A percentile compares a stretch with the other conserved stretches of the same genome.
These are phyloP conservation scores for Flueggea neowawraea DNA, from an alignment of 441 rosid genomes.

Conservation along the genomic window DNA sequence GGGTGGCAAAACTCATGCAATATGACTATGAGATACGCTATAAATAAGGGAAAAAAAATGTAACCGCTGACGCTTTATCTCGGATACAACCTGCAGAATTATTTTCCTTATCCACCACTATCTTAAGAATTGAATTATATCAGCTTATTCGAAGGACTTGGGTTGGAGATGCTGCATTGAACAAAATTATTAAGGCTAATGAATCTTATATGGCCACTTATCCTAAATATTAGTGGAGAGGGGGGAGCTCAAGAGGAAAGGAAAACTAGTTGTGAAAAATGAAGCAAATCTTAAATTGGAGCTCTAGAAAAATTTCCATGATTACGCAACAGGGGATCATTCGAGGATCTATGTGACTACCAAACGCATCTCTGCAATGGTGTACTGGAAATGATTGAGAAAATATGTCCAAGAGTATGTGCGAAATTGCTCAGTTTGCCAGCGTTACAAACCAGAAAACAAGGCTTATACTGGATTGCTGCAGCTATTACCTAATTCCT, in stretches of 20 bases:
- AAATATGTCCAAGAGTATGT: not conserved
- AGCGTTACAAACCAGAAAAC: not conserved
- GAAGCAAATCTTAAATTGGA: too few relatives aligned
- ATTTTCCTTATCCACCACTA: too few relatives aligned
- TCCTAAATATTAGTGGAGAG: too few relatives aligned
- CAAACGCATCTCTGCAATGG: not conserved
- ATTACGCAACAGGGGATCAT: not conserved
- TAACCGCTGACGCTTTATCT: not conserved
- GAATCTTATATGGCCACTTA: too few relatives aligned
- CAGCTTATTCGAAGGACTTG: not conserved
- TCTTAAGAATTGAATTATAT: not conserved
- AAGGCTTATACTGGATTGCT: not conserved
- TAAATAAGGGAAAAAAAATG: not conserved
- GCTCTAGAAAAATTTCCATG: not conserved
- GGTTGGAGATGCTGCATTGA: not conserved
- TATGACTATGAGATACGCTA: not conserved
- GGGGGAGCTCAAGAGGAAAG: too few relatives aligned
- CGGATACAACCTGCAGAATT: not conserved
- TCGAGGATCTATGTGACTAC: not conserved
- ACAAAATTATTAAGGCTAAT: too few relatives aligned
- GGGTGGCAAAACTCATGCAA: not conserved
- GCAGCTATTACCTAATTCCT: not conserved
- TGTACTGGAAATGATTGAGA: not conserved
- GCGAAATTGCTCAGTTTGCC: not conserved
- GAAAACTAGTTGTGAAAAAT: too few relatives aligned